Evolutionary conservation across 441 rosid genomes (phyloP), one percentile per base, ranked within the genome.

Genomic region (Kokia cookei): DNA sequence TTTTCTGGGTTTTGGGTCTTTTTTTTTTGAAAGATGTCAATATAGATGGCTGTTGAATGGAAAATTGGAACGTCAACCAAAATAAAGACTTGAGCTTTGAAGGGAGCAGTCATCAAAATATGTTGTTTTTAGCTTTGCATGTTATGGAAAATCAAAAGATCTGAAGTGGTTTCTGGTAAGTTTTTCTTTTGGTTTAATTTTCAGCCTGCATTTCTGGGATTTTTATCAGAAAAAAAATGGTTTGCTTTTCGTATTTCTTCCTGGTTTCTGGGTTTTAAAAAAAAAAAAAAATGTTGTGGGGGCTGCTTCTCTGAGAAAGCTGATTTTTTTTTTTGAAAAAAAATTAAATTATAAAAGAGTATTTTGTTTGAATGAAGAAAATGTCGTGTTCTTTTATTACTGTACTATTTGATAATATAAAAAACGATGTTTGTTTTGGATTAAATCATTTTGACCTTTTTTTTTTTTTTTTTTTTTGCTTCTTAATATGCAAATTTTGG

Each of bases 141-240:
- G 82, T 68, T 15, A 47, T 43, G 24, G 48, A 53, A 65, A 69
- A 59, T 50, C 48, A 75, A 65, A 75, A 82, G 89, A 84, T 84
- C 89, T 80, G 76, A 65, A 66, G 37, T 35, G 62, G 71, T 75
- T 75, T 70, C 64, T 71, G 89, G 85, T 60, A 22, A 50, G 17
- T 51, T 5, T 54, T 63, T 17, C 8, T 5, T 59, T 55, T 8
- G 35, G n/a, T 10, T 43, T 57, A 22, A 29, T 68, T 66, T n/a
- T 51, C 29, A 17, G 29, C 35, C 60, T 65, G 29, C 55, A 74
- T 74, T 74, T 65, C 72, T 42, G 64, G 53, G 42, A 37, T 19
- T 55, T 19, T 22, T 65, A 37, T 73, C 17, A 54, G 55, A 72
- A 42, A 22, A 64, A 11, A 45, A 69, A 27, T 37, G 50, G 59